Conservation (phyloP, 2,329 filamentous ascomycete genomes). For the Neopestalotiopsis sp. region DNA sequence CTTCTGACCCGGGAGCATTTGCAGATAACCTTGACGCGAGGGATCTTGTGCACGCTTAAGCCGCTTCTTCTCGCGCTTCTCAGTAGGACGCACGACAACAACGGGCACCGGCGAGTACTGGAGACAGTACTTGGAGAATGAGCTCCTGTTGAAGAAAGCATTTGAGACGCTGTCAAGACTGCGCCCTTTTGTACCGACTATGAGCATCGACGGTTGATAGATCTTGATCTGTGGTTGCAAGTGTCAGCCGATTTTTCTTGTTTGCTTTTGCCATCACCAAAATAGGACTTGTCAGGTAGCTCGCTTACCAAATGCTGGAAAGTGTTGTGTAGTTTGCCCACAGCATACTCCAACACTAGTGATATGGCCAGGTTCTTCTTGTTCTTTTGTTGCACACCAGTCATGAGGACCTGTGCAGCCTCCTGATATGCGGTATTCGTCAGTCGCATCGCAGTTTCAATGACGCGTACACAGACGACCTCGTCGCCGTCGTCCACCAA, state of each 20-base stretch:
- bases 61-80: constrained; percentile 90
- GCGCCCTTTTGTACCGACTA: constrained; percentile 86
- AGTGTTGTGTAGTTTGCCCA: constrained; percentile 87
- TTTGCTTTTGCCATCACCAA: not conserved
- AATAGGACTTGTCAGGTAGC: not conserved
- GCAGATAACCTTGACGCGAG: constrained; percentile 74
- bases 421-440: constrained; percentile 74
- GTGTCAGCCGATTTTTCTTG: not conserved
- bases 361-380: constrained; percentile 80
- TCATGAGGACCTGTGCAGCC: constrained; percentile 76
- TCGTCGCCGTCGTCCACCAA: constrained; percentile 93
- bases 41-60: constrained; percentile 81
- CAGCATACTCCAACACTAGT: constrained; percentile 83
- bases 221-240: constrained; percentile 74
- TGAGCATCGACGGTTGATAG: constrained; percentile 88
- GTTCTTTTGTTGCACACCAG: constrained; percentile 80
- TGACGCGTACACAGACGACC: constrained; percentile 85
- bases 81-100: constrained; percentile 86
- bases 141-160: constrained; percentile 76
- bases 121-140: constrained; percentile 91
- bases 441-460: constrained; percentile 79
- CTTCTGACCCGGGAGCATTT: constrained; percentile 70
- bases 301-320: constrained; percentile 83
- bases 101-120: constrained; percentile 94
- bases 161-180: constrained; percentile 87